A percentile compares a stretch with the other conserved stretches of the same genome.
Evolutionary conservation across 441 rosid species (phyloP).

Genomic region (Erodium moschatum): DNA sequence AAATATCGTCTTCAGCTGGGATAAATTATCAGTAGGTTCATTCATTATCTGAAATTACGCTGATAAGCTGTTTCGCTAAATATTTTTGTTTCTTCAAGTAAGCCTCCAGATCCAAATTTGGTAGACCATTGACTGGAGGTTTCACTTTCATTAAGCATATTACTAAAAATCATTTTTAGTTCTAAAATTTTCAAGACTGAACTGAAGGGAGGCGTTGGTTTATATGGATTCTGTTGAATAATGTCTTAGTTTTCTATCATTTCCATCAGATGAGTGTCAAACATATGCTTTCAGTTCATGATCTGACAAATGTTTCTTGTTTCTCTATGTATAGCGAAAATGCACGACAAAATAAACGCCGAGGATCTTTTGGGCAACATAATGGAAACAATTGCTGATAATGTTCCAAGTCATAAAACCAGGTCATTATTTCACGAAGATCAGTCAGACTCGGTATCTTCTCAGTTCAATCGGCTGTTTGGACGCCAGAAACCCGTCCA

Average conservation of each 20-base stretch:
- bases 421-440: constrained; percentile 58
- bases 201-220: no score
- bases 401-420: constrained; percentile 51
- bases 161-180: neutral
- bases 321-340: constrained; percentile 29
- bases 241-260: neutral
- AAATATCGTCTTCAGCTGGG: neutral
- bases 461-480: constrained; percentile 56
- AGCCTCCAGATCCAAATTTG: neutral
- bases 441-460: constrained; percentile 32
- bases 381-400: constrained; percentile 52
- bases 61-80: no score
- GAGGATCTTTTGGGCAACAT: constrained; percentile 47
- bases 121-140: neutral
- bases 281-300: neutral
- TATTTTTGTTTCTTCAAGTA: neutral
- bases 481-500: constrained; percentile 74
- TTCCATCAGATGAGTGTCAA: neutral
- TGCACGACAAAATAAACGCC: constrained; percentile 61
- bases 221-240: no score
- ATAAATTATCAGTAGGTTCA: neutral
- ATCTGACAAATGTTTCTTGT: constrained; percentile 4
- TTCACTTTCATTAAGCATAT: constrained; percentile 1
- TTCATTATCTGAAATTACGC: neutral
- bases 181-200: neutral